These are phyloP conservation scores for Paxillus ammoniavirescens DNA, from an alignment of 768 basidiomycete genomes.

Conservation along the genomic window DNA sequence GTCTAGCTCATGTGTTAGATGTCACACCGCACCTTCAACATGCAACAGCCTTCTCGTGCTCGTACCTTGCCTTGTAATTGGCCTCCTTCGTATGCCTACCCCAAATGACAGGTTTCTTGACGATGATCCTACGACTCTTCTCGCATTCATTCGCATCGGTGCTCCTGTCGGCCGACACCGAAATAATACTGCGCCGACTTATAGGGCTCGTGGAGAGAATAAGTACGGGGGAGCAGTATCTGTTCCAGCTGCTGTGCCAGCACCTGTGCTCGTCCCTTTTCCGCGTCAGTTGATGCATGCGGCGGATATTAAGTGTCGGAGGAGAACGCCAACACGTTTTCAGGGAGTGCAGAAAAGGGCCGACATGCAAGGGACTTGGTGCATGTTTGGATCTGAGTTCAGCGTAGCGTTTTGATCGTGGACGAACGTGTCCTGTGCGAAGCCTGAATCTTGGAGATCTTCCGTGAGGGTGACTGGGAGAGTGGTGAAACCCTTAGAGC, in stretches of 20 bases:
- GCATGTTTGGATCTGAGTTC: background rate
- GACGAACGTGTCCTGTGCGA: constrained; percentile 14
- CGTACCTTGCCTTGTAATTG: too few species aligned
- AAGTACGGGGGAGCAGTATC: background rate
- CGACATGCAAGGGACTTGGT: background rate
- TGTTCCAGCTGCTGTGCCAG: background rate
- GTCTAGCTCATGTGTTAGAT: too few species aligned
- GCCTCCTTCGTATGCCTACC: background rate
- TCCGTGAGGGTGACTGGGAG: constrained; percentile 13
- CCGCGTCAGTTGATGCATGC: background rate
- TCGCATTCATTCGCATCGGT: background rate
- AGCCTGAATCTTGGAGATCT: constrained; percentile 15
- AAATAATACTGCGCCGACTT: background rate
- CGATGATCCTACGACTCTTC: background rate
- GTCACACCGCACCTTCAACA: too few species aligned
- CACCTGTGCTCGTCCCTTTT: background rate
- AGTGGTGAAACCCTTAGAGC: too few species aligned
- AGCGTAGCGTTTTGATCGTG: background rate
- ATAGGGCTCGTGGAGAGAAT: background rate
- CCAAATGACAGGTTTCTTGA: background rate
- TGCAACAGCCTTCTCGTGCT: background rate
- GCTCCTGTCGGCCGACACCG: background rate
- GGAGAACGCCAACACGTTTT: background rate
- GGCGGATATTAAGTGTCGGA: background rate
- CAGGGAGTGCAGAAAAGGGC: background rate